Base-by-base conservation (phyloP, 2,329 filamentous ascomycete species). In the Exserohilum rostratum region DNA sequence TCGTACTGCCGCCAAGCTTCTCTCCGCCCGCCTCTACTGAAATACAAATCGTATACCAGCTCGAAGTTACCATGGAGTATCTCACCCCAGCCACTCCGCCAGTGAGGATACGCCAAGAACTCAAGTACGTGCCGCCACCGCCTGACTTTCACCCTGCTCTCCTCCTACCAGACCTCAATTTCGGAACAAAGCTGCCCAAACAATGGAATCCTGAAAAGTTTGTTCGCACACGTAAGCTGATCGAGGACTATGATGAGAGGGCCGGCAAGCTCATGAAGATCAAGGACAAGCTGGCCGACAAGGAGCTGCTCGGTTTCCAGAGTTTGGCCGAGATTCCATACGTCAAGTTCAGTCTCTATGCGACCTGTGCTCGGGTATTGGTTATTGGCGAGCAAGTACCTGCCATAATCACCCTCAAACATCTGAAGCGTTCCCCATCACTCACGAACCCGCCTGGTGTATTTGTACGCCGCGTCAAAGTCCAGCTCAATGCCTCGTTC, bases 371-470 rank as follows among this genome's bases (percentile, higher is more conserved):
- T 5, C 55, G 58, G 10, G 59, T 71, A 11, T 42, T 70, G 6
- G 56, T 62, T 6, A 46, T 65, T 6, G 66, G 66, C 5, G 25
- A 44, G 3, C 46, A 45, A 1, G 44, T 71, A 2, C 59, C 60
- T 5, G 51, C 65, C n/a, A 37, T 55, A 5, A 38, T 71, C 1
- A 60, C 47, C 11, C 27, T 72, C 12, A 53, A 65, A 9, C 68
- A 71, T 31, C 49, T 65, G 3, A 62, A 69, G 18, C 65, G 68
- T 10, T 68, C 65, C 3, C 51, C 61, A n/a, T 69, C 67, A 3
- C 40, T 71, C 1, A 53, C 48, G 1, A 43, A 53, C 12, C 65
- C 66, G 15, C 69, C 68, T 2, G 55, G 61, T 15, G 35, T 72
- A 0, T 61, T 61, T 25, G 44, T 72, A 10, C 67, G 61, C 13